These are phyloP conservation scores for Chaetomium globosum DNA, from an alignment of 2,329 filamentous ascomycete species.

Conservation along the genomic window DNA sequence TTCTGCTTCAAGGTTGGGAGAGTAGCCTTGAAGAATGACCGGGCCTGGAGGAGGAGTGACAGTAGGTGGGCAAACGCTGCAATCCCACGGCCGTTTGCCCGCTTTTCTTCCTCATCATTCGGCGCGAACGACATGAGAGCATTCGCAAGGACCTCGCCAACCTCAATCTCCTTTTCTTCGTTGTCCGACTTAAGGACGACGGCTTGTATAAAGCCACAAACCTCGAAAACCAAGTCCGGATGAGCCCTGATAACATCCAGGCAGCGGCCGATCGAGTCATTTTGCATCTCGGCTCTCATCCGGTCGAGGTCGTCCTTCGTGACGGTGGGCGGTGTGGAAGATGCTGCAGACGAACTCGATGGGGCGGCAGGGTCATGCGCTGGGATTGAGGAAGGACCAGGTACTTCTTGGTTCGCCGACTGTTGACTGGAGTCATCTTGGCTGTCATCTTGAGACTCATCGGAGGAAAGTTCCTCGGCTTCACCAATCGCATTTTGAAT, in stretches of 20 bases:
- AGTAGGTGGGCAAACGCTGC: constrained; percentile 91
- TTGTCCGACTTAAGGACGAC: constrained; percentile 64
- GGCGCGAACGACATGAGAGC: constrained; percentile 72
- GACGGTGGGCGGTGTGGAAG: constrained; percentile 43
- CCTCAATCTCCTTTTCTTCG: constrained; percentile 65
- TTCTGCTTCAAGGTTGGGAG: constrained; percentile 74
- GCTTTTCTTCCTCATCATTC: constrained; percentile 63
- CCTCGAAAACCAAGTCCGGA: constrained; percentile 83
- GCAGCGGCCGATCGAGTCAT: constrained; percentile 82
- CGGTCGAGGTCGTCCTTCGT: constrained; percentile 80
- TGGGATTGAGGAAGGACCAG: constrained; percentile 34
- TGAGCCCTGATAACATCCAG: constrained; percentile 88
- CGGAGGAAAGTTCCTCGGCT: constrained; percentile 36
- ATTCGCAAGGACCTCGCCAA: constrained; percentile 79
- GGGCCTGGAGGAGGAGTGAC: constrained; percentile 81
- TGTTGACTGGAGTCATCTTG: constrained; percentile 26
- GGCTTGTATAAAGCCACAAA: constrained; percentile 81
- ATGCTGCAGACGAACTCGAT: constrained; percentile 33
- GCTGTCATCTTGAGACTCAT: constrained; percentile 38
- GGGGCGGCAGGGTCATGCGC: constrained; percentile 37
- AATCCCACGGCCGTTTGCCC: constrained; percentile 64
- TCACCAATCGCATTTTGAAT: constrained; percentile 37
- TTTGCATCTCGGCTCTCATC: constrained; percentile 70
- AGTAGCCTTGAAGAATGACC: constrained; percentile 75
- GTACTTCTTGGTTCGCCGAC: constrained; percentile 34